phyloP scores from a whole-genome alignment of 352 stramenopile genomes.

The Phytophthora meadii region DNA sequence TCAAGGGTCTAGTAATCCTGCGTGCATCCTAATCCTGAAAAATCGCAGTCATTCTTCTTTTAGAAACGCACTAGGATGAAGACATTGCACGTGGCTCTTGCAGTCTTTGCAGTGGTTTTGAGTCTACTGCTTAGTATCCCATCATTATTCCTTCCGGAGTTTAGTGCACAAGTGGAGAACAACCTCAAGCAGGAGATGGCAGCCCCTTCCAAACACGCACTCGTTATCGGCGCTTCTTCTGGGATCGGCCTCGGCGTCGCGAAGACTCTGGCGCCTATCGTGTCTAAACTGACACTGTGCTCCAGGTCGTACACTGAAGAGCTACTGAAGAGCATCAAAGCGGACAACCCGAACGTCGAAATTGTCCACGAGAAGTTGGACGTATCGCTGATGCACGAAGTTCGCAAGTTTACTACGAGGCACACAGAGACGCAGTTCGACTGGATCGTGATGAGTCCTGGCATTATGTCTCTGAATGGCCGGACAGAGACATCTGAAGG shows the following conservation, averaged over 20 bases:
- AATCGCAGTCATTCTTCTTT: slow-evolving; percentile 15
- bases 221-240: slow-evolving; percentile 34
- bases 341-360: slow-evolving; percentile 21
- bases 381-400: slow-evolving; percentile 20
- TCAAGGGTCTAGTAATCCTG: slow-evolving; percentile 12
- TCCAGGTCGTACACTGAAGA: slow-evolving; percentile 19
- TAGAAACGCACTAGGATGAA: slow-evolving; percentile 6
- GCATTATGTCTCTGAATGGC: slow-evolving; percentile 18
- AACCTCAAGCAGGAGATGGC: slow-evolving; percentile 29
- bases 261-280: slow-evolving; percentile 25
- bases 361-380: slow-evolving; percentile 26
- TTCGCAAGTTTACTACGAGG: slow-evolving; percentile 22
- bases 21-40: background rate
- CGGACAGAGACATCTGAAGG: slow-evolving; percentile 30
- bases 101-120: slow-evolving; percentile 6
- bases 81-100: slow-evolving; percentile 4
- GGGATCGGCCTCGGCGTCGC: slow-evolving; percentile 26
- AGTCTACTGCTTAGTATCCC: slow-evolving; percentile 9
- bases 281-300: slow-evolving; percentile 29
- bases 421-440: slow-evolving; percentile 27
- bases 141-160: slow-evolving; percentile 5
- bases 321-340: slow-evolving; percentile 19
- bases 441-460: slow-evolving; percentile 33
- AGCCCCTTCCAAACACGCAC: slow-evolving; percentile 26
- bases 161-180: slow-evolving; percentile 17